Evolutionary conservation across 2,329 filamentous ascomycete species (phyloP), one percentile per base, ranked within the genome.

Genomic region (Trichoderma sp.): DNA sequence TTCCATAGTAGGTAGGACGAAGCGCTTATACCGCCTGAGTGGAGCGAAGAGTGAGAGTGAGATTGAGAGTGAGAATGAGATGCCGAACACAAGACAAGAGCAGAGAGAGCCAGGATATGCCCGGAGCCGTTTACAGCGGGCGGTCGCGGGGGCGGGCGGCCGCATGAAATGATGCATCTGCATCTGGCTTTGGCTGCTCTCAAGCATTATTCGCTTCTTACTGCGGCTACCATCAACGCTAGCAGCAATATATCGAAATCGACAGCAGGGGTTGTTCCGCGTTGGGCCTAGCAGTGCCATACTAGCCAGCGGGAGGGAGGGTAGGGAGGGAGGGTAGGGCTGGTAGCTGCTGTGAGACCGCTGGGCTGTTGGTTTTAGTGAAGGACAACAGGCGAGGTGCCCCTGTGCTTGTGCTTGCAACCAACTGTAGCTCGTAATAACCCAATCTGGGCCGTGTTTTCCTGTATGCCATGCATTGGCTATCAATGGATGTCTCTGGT

Each of bases 211-310:
- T 65, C 62, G 62, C 33, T 27, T 65, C 62, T 65, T 35, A 41
- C 35, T 65, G 62, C 63, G 63, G 63, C 63, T 45, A 66, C 38
- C 50, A 27, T 29, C 35, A 38, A 66, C 63, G 35, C 63, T 66
- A 66, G 64, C 38, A 67, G 38, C 64, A 67, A 67, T 67, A 50
- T 31, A 67, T 67, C 41, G 38, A 53, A 67, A 67, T 67, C 41
- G 64, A 45, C 24, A 27, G 63, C 35, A 45, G 35, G 63, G 33
- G 33, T 14, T 50, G 18, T 21, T 21, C 64, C 64, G 64, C 16
- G 41, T 31, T 53, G 41, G 64, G 64, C 27, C 41, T 67, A 67
- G 38, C 6, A 0, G 3, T 38, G 16, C 38, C 1, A 18, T 8
- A 18, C 16, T 18, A 45, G 64, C 64, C 27, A 11, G 64, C 38